phyloP scores from a whole-genome alignment of 176 grass and related monocot species.

The Oryza punctata region DNA sequence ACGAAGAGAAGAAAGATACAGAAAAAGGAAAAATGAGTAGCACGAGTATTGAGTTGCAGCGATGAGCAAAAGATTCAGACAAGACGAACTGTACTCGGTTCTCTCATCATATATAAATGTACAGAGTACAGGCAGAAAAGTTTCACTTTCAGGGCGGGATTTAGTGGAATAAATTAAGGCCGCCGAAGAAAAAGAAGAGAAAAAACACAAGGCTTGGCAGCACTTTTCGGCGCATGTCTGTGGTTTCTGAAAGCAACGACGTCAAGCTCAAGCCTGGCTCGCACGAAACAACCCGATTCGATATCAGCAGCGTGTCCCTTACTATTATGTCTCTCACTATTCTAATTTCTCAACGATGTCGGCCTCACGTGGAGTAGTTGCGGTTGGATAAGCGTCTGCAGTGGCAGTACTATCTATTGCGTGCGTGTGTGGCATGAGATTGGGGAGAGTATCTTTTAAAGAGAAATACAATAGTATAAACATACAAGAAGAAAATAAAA shows the following conservation, averaged over 20 bases:
- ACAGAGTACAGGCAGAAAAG: not conserved
- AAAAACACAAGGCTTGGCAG: not conserved
- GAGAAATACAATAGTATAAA: too few relatives aligned
- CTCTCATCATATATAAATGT: too few relatives aligned
- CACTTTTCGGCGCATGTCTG: not conserved
- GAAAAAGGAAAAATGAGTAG: not conserved
- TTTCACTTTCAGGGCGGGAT: not conserved
- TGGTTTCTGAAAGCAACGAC: not conserved
- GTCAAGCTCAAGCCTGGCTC: too few relatives aligned
- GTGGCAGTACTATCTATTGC: not conserved
- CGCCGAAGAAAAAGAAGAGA: not conserved
- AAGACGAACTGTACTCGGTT: not conserved
- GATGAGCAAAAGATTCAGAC: not conserved
- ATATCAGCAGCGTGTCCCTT: not conserved
- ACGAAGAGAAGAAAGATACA: not conserved
- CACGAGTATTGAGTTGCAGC: not conserved
- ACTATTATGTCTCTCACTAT: not conserved
- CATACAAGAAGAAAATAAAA: too few relatives aligned
- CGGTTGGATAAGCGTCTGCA: slow-evolving; percentile 23
- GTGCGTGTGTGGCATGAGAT: slow-evolving; percentile 16
- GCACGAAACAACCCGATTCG: not conserved
- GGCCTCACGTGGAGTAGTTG: not conserved
- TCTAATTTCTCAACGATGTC: not conserved
- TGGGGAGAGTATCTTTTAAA: not conserved
- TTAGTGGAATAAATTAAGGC: not conserved